Conservation (phyloP, 2,329 filamentous ascomycete genomes). For the Fusarium sp. region DNA sequence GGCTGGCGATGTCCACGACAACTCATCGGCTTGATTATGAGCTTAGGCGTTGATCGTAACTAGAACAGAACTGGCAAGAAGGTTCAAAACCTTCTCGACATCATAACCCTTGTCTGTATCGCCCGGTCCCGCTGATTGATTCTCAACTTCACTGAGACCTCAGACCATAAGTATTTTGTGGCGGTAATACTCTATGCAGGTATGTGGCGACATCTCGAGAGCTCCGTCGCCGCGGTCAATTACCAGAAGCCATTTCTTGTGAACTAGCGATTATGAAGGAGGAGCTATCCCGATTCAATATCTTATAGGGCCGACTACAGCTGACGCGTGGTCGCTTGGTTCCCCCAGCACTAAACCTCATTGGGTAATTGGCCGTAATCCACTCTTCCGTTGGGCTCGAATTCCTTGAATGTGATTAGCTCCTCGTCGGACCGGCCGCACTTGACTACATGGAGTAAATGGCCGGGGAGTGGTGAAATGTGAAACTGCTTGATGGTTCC, state of each 20-base stretch:
- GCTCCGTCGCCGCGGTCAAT: neutral
- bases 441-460: neutral
- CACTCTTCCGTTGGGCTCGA: neutral
- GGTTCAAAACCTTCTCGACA: no score
- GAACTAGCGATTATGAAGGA: neutral
- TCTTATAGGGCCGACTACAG: neutral
- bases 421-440: neutral
- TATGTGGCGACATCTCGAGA: neutral
- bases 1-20: no score
- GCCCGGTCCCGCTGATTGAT: no score
- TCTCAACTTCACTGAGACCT: no score
- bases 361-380: neutral
- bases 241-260: neutral
- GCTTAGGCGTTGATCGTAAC: no score
- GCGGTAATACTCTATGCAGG: no score
- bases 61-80: no score
- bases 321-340: neutral
- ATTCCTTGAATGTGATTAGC: neutral
- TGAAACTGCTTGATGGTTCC: neutral
- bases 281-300: neutral
- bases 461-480: neutral
- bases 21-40: no score
- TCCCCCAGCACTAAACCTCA: neutral
- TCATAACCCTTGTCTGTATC: no score
- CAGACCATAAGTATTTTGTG: no score